Percentiles rank a stretch among this genome's conserved stretches.
These are phyloP conservation scores for Acer saccharum DNA, from an alignment of 345 rosid species.

Conservation along the genomic window DNA sequence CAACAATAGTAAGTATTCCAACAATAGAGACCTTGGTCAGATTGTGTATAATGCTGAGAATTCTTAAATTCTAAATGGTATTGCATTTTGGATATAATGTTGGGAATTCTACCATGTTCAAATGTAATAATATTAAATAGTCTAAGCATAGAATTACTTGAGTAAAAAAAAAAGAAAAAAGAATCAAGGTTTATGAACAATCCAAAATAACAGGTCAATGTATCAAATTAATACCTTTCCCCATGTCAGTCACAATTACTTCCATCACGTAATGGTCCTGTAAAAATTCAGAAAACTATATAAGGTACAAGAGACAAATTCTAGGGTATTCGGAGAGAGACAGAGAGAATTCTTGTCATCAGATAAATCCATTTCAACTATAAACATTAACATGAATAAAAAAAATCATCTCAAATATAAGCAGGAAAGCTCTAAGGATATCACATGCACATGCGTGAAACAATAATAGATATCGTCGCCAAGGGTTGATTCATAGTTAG, in stretches of 20 bases:
- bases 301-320: background rate
- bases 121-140: background rate
- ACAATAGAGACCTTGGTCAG: background rate
- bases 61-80: background rate
- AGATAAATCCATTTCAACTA: background rate
- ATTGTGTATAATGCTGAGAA: background rate
- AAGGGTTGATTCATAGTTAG: background rate
- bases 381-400: background rate
- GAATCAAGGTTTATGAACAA: background rate
- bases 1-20: background rate
- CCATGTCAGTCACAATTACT: conserved; percentile 66
- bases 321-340: background rate
- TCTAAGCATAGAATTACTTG: background rate
- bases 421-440: background rate
- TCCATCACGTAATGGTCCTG: conserved; percentile 73
- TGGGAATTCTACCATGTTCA: background rate
- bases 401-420: background rate
- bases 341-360: background rate
- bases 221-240: conserved; percentile 53
- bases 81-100: background rate
- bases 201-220: background rate
- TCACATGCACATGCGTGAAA: background rate
- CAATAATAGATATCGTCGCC: background rate
- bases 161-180: background rate
- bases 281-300: conserved; percentile 20